Conservation (phyloP, 306 rosid genomes). For the Delonix regia region DNA sequence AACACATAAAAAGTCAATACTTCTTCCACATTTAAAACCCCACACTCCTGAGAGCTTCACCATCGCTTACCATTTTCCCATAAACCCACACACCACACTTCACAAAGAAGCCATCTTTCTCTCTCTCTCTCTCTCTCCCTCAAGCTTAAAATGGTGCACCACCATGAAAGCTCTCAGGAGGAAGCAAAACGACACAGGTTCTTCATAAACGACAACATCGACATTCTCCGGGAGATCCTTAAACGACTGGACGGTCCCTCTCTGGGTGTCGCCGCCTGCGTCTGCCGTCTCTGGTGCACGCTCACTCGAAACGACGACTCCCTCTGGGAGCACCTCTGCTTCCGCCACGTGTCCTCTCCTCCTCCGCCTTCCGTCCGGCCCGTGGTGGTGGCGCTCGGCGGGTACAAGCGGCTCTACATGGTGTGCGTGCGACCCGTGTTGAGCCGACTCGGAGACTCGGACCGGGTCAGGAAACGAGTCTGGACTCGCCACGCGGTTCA, state of each 20-base stretch:
- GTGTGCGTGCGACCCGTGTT: conserved; percentile 78
- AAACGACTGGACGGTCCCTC: conserved; percentile 91
- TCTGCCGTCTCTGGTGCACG: conserved; percentile 86
- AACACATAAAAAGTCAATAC: conserved; percentile 21
- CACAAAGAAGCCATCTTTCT: not conserved
- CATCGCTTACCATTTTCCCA: conserved; percentile 10
- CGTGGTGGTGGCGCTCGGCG: conserved; percentile 82
- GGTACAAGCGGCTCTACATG: conserved; percentile 86
- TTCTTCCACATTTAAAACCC: conserved; percentile 19
- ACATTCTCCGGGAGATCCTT: conserved; percentile 80
- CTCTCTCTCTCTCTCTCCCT: too few species aligned
- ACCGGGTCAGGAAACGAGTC: conserved; percentile 46
- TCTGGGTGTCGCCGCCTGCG: conserved; percentile 82
- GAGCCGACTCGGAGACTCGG: conserved; percentile 79
- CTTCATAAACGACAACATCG: conserved; percentile 86
- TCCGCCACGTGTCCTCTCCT: conserved; percentile 68
- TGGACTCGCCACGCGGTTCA: conserved; percentile 81
- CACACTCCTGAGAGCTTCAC: not conserved
- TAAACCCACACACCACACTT: conserved; percentile 14
- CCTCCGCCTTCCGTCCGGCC: conserved; percentile 55
- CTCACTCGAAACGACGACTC: conserved; percentile 77
- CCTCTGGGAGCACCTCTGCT: conserved; percentile 91
- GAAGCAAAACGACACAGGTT: conserved; percentile 54
- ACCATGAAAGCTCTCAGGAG: conserved; percentile 37
- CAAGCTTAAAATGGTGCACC: conserved; percentile 41